These are phyloP conservation scores for Casuarina glauca DNA, from an alignment of 306 rosid species.

Conservation along the genomic window DNA sequence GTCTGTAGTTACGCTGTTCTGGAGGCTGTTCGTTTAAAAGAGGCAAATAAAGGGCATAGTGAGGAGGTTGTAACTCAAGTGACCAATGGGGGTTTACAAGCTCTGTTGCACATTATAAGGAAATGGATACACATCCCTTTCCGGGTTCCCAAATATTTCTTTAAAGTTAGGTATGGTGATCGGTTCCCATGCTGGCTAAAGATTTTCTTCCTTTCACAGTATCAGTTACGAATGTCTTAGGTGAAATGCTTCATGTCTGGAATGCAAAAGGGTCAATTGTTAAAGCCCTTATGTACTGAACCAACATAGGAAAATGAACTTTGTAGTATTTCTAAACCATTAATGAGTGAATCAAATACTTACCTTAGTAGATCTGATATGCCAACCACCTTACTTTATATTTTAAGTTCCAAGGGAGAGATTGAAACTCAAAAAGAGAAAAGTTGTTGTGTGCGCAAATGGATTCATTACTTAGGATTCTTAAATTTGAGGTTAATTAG, in stretches of 20 bases:
- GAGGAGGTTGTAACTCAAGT: constrained; percentile 28
- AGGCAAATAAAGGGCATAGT: constrained; percentile 10
- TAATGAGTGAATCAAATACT: neutral
- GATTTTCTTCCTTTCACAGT: neutral
- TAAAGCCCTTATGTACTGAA: neutral
- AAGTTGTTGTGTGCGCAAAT: neutral
- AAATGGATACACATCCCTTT: constrained; percentile 56
- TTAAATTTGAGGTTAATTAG: neutral
- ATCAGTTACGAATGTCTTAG: neutral
- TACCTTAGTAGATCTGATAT: neutral
- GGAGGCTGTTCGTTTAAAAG: constrained; percentile 33
- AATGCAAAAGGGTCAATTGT: neutral
- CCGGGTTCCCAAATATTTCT: constrained; percentile 54
- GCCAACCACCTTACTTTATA: neutral
- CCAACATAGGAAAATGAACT: neutral
- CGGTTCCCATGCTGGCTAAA: neutral
- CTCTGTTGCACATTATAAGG: constrained; percentile 28
- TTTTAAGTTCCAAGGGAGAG: neutral
- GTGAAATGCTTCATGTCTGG: neutral
- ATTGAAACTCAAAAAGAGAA: neutral
- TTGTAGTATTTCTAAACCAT: neutral
- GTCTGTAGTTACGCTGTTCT: constrained; percentile 44
- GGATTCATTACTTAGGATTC: neutral
- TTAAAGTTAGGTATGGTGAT: constrained; percentile 51
- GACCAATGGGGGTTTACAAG: constrained; percentile 34